Base-by-base conservation (phyloP, 352 stramenopile species). In the Pythium scleroteichum region DNA sequence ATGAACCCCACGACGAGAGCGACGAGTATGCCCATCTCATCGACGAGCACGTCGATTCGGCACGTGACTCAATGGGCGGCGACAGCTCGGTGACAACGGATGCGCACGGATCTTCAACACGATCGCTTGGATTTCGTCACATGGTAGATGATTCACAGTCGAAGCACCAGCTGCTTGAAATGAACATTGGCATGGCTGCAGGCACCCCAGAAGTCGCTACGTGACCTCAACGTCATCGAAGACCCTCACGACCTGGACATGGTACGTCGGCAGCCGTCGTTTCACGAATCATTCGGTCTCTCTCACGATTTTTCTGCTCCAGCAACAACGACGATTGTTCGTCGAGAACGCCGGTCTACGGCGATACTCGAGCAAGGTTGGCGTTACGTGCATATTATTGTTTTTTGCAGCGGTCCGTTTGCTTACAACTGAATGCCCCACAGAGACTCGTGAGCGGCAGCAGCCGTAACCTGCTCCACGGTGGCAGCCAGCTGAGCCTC, bases 11-110 rank as follows among this genome's bases (percentile, higher is more conserved):
- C 10, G 61, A 76, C 9, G 62, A 82, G 17, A 49, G 60, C 14
- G 79, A 88, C 1, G 79, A 89, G 42, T 91, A 89, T 26, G 76
- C 61, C 12, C 49, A 89, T 42, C 53, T 91, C 24, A 89, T 89
- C 62, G 82, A 91, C 48, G 83, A 63, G 24, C 78, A 91, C 33
- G 66, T 91, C 8, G 78, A 89, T 38, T 89, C 81, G 26, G 75
- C 81, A 10, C 70, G 81, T 51, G 62, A 79, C 23, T 44, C 65
- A 27, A 56, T 62, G 39, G 16, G 70, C 14, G 50, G n/a, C 22
- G 26, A 59, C 24, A 51, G 52, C 22, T 53, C 60, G 20, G 29
- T 49, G 3, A n/a, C 35, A 7, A 33, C 53, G n/a, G n/a, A 59
- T 20, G 2, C 22, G 12, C 24, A 51, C 39, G 20, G 20, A 19